These are phyloP conservation scores for Penicillium turbatum DNA, from an alignment of 495 filamentous ascomycete species.

Conservation along the genomic window DNA sequence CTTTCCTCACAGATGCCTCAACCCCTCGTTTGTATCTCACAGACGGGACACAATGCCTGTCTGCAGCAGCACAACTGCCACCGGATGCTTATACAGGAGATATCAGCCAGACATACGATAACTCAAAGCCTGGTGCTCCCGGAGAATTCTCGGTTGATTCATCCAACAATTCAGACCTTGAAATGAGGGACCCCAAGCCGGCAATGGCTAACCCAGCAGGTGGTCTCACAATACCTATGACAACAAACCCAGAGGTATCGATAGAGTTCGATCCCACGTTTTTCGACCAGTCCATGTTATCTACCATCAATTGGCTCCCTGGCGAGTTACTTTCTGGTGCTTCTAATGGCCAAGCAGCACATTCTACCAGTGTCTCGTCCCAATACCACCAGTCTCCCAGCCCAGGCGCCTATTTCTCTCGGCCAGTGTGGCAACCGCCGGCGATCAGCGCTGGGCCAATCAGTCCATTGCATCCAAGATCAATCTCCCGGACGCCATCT, in stretches of 20 bases:
- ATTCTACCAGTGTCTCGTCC: constrained; percentile 7
- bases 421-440: constrained; percentile 32
- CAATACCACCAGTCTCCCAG: constrained; percentile 17
- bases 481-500: constrained; percentile 21
- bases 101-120: constrained; percentile 11
- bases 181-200: constrained; percentile 13
- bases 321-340: constrained; percentile 21
- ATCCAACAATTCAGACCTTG: constrained; percentile 4
- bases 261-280: constrained; percentile 23
- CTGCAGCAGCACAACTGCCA: constrained; percentile 2
- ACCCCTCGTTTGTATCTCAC: constrained; percentile 11
- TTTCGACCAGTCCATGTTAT: constrained; percentile 25
- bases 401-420: constrained; percentile 17
- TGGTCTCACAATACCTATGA: constrained; percentile 19
- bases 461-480: constrained; percentile 17
- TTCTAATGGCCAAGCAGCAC: constrained; percentile 10
- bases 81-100: constrained; percentile 11
- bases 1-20: neutral
- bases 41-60: constrained; percentile 1
- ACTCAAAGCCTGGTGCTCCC: constrained; percentile 9
- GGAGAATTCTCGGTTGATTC: constrained; percentile 10
- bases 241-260: constrained; percentile 22
- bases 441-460: constrained; percentile 19
- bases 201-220: constrained; percentile 10
- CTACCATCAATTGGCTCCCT: constrained; percentile 40